A percentile compares a stretch with the other conserved stretches of the same genome.
phyloP scores from a whole-genome alignment of 371 early-diverging fungal species.

The Sporodiniella umbellata region DNA sequence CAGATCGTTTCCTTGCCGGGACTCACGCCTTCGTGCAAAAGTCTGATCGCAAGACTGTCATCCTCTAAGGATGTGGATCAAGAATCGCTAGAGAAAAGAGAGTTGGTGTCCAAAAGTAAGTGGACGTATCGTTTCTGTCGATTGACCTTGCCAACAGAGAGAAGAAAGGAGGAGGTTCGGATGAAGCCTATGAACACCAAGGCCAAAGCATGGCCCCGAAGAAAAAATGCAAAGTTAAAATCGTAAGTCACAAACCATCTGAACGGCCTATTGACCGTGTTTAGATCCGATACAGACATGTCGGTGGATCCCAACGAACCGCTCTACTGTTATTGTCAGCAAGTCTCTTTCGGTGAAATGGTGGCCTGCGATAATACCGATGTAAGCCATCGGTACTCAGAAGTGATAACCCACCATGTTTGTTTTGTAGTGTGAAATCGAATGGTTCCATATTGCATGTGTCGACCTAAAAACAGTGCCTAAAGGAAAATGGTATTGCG shows the following conservation, averaged over 20 bases:
- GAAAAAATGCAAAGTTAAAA: constrained; percentile 15
- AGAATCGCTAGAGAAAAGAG: constrained; percentile 12
- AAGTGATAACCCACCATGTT: neutral
- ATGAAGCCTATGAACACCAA: constrained; percentile 7
- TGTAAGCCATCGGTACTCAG: constrained; percentile 41
- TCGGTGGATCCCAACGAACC: constrained; percentile 95
- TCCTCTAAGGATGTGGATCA: constrained; percentile 1
- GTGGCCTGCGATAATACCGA: constrained; percentile 95
- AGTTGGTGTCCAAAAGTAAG: constrained; percentile 15
- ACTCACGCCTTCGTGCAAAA: constrained; percentile 33
- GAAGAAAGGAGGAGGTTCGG: constrained; percentile 14
- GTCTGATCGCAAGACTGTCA: constrained; percentile 16
- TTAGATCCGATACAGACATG: constrained; percentile 46
- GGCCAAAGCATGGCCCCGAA: constrained; percentile 11
- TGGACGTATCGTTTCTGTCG: neutral
- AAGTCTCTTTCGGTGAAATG: constrained; percentile 97
- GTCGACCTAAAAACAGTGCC: constrained; percentile 83
- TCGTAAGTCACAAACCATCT: constrained; percentile 1
- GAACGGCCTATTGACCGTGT: neutral
- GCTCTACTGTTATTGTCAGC: constrained; percentile 91
- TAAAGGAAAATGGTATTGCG: constrained; percentile 93
- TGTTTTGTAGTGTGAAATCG: constrained; percentile 69
- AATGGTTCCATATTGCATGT: constrained; percentile 97
- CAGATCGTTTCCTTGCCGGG: constrained; percentile 41
- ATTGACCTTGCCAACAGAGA: constrained; percentile 1